phyloP scores from a whole-genome alignment of 225 moss, liverwort and hornwort genomes.

The Pleurozium schreberi region DNA sequence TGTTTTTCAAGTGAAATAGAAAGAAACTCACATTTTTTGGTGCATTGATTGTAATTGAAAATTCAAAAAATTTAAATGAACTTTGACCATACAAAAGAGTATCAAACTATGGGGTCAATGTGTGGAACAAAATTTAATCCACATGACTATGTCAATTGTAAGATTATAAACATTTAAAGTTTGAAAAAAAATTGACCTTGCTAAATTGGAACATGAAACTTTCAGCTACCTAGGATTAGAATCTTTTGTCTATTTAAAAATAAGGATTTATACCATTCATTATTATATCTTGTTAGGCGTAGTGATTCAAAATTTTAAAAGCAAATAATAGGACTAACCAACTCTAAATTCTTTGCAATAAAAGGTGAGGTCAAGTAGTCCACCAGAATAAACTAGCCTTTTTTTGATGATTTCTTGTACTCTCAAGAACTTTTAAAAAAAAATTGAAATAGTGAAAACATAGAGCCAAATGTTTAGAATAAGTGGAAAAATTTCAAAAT shows the following conservation, averaged over 20 bases:
- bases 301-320: not conserved
- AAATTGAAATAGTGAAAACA: not conserved
- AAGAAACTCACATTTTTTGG: rapidly evolving
- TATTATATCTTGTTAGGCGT: not conserved
- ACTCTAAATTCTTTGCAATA: not conserved
- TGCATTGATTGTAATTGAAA: not conserved
- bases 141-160: too few relatives aligned
- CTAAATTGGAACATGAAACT: rapidly evolving
- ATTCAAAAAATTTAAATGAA: too few relatives aligned
- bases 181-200: not conserved
- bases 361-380: not conserved
- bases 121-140: too few relatives aligned
- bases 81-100: too few relatives aligned
- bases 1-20: not conserved
- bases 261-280: not conserved
- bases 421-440: rapidly evolving
- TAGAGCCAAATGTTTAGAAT: not conserved
- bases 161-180: not conserved
- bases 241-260: not conserved
- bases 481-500: not conserved
- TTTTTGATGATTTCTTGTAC: not conserved
- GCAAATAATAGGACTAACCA: not conserved
- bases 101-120: too few relatives aligned
- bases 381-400: not conserved
- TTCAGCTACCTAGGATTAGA: not conserved